A percentile compares a stretch with the other conserved stretches of the same genome.
These are phyloP conservation scores for Talaromyces islandicus DNA, from an alignment of 2,329 filamentous ascomycete genomes.

Conservation along the genomic window DNA sequence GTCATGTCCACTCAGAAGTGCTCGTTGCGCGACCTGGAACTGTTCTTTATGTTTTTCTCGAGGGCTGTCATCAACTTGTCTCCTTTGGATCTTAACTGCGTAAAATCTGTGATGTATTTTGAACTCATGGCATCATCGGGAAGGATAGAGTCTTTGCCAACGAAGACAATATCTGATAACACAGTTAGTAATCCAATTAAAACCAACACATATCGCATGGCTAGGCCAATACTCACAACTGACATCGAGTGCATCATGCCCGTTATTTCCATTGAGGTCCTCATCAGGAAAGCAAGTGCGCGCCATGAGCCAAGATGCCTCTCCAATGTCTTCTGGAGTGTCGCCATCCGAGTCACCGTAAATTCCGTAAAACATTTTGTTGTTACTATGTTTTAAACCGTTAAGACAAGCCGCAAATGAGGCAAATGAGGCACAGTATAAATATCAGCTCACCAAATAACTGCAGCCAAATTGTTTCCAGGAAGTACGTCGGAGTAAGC, in stretches of 20 bases:
- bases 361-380: slow-evolving; percentile 29
- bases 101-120: not conserved
- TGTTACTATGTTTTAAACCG: slow-evolving; percentile 17
- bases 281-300: slow-evolving; percentile 27
- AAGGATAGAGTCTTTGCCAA: not conserved
- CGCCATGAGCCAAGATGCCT: slow-evolving; percentile 30
- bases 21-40: not conserved
- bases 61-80: not conserved
- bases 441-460: not conserved
- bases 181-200: not conserved
- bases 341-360: slow-evolving; percentile 26
- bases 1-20: not conserved
- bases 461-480: not conserved
- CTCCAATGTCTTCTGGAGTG: slow-evolving; percentile 23
- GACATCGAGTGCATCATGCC: slow-evolving; percentile 22
- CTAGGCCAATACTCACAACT: slow-evolving; percentile 18
- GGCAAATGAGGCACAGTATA: not conserved
- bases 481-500: slow-evolving; percentile 12
- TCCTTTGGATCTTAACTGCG: not conserved
- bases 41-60: not conserved
- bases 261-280: slow-evolving; percentile 19
- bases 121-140: not conserved
- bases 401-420: not conserved
- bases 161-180: not conserved
- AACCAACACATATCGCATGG: not conserved